phyloP scores from a whole-genome alignment of 257 asterid genomes.

The Catharanthus roseus region DNA sequence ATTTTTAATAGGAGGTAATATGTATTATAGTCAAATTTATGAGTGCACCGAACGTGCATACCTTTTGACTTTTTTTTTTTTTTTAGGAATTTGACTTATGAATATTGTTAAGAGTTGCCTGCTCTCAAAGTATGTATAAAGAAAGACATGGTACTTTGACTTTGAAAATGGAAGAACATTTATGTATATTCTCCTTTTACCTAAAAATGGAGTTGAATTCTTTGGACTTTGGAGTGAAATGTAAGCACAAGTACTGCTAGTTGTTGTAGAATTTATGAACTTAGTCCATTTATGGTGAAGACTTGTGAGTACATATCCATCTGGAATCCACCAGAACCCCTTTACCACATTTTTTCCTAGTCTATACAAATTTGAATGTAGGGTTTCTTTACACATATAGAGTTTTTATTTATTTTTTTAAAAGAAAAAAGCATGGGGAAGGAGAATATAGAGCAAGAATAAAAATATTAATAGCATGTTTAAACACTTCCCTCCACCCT shows the following conservation, averaged over 20 bases:
- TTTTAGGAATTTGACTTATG: neutral
- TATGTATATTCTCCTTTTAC: no score
- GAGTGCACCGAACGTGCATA: neutral
- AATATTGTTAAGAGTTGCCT: no score
- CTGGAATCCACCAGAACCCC: slow-evolving; percentile 2
- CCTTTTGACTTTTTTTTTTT: neutral
- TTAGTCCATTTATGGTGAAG: neutral
- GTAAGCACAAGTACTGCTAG: neutral
- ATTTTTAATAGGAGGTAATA: no score
- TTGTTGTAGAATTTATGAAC: slow-evolving; percentile 2
- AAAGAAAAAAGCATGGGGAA: no score
- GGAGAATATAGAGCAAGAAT: no score
- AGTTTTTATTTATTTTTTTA: no score
- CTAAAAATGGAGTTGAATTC: neutral
- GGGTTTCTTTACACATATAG: neutral
- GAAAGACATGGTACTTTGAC: neutral
- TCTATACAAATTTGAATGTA: neutral
- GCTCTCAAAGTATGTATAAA: neutral
- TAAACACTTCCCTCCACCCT: no score
- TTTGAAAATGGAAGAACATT: neutral
- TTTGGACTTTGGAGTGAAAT: neutral
- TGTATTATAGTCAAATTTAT: no score
- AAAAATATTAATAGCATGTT: no score
- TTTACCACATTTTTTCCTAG: neutral
- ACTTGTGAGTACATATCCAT: neutral